A percentile compares a stretch with the other conserved stretches of the same genome.
These are phyloP conservation scores for Aspergillus sparsus DNA, from an alignment of 495 filamentous ascomycete genomes.

Conservation along the genomic window DNA sequence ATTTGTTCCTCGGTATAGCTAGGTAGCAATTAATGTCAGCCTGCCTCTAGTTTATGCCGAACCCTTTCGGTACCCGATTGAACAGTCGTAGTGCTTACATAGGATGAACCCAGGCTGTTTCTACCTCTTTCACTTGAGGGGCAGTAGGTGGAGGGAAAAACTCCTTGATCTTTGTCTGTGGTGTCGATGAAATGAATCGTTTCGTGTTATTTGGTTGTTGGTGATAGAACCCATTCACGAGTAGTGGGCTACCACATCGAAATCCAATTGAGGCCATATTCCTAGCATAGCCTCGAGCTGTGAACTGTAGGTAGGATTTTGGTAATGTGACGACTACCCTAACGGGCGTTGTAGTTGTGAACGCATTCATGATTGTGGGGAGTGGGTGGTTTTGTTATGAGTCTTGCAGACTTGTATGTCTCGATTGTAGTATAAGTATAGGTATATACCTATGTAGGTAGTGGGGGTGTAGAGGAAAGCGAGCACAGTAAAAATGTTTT, in stretches of 20 bases:
- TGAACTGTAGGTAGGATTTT: conserved; percentile 31
- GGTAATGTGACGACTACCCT: conserved; percentile 33
- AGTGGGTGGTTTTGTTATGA: background rate
- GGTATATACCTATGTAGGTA: too few species aligned
- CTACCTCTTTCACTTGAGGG: conserved; percentile 39
- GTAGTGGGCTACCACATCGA: conserved; percentile 22
- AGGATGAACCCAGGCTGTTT: conserved; percentile 44
- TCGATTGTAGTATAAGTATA: too few species aligned
- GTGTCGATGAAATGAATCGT: conserved; percentile 42
- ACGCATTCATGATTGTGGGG: conserved; percentile 25
- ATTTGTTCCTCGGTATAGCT: conserved; percentile 68
- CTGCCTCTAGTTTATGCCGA: background rate
- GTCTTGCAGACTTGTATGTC: too few species aligned
- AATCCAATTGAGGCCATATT: conserved; percentile 25
- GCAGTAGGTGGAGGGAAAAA: conserved; percentile 42
- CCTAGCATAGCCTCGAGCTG: conserved; percentile 30
- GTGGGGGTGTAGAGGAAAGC: too few species aligned
- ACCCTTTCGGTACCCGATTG: background rate
- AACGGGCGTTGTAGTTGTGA: conserved; percentile 36
- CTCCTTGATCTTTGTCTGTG: conserved; percentile 38
- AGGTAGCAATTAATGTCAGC: conserved; percentile 13
- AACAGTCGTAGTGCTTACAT: conserved; percentile 41
- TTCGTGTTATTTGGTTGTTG: conserved; percentile 24
- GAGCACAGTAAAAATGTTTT: too few species aligned
- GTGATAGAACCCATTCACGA: conserved; percentile 18